Base-by-base conservation (phyloP, 1,284 basidiomycete genomes). In the Bondarzewia mesenterica region DNA sequence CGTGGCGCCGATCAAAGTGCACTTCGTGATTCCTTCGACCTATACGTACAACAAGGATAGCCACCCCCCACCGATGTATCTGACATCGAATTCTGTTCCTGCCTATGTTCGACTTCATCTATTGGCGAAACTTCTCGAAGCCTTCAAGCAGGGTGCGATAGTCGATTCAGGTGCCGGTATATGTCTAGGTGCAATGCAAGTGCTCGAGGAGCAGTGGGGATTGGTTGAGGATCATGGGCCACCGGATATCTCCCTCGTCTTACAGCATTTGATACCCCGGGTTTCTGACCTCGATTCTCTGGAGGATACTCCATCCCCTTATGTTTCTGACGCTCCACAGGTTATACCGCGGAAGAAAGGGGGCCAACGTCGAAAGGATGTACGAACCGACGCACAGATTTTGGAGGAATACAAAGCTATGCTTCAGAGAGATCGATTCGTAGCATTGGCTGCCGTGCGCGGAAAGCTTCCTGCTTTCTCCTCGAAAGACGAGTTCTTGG, bases 31-130 rank as follows among this genome's bases (percentile, higher is more conserved):
- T 29, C 77, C 82, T 44, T 53, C 65, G 1, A 60, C 70, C n/a
- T 71, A 74, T 47, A 60, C 69, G 4, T 83, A 82, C 59, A 77
- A 82, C 14, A 70, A 77, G 32, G 61, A 72, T 40, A 70, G 69
- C 4, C 73, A 73, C 51, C 71, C 80, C 5, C 91, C 92, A 0
- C 66, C 80, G 0, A 80, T 93, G 63, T 94, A 84, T 61, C 66
- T 96, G 49, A 77, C 84, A 0, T 93, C 91, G 1, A 61, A 67
- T 0, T 77, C 77, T 0, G 70, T 89, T 5, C 80, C 93, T 0
- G 77, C 91, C 0, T 97, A 96, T 63, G 73, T 96, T 52, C 82
- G 90, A 27, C 77, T 97, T 0, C 82, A 95, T 57, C 74, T 96
- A 15, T 75, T 92, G n/a, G 76, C 80, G 2, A 71, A 72, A 36